A percentile compares a stretch with the other conserved stretches of the same genome.
phyloP scores from a whole-genome alignment of 257 asterid species.

The Penstemon newberryi region DNA sequence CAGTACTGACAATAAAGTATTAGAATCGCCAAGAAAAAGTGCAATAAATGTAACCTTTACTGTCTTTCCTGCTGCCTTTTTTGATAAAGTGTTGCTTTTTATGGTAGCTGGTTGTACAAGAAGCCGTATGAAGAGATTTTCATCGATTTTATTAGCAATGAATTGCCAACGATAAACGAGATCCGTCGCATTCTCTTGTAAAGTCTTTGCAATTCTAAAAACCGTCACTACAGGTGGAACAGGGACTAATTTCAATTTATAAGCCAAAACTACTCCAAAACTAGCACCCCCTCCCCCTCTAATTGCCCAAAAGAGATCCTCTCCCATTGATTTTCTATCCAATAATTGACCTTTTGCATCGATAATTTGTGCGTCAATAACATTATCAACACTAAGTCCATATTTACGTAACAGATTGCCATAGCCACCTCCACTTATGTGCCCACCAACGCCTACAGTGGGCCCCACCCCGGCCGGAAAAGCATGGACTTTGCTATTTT shows the following conservation, averaged over 20 bases:
- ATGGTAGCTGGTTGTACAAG: conserved; percentile 28
- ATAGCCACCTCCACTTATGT: conserved; percentile 61
- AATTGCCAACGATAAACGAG: conserved; percentile 45
- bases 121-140: conserved; percentile 39
- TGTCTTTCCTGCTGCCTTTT: conserved; percentile 28
- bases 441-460: conserved; percentile 64
- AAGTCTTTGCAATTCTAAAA: conserved; percentile 35
- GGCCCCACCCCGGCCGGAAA: conserved; percentile 63
- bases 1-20: conserved; percentile 31
- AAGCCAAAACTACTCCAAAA: conserved; percentile 47
- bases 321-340: conserved; percentile 56
- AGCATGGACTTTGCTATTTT: conserved; percentile 41
- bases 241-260: conserved; percentile 44
- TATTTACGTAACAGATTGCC: conserved; percentile 54
- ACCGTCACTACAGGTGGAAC: conserved; percentile 57
- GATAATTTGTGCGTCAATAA: conserved; percentile 50
- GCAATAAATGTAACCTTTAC: conserved; percentile 47
- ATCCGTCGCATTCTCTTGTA: conserved; percentile 32
- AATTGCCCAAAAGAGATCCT: conserved; percentile 64
- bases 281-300: conserved; percentile 69
- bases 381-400: conserved; percentile 56
- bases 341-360: conserved; percentile 42
- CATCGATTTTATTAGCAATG: conserved; percentile 31
- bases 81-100: background rate
- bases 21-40: conserved; percentile 43